phyloP scores from a whole-genome alignment of 1,284 basidiomycete genomes.

The Violaceomyces palustris region DNA sequence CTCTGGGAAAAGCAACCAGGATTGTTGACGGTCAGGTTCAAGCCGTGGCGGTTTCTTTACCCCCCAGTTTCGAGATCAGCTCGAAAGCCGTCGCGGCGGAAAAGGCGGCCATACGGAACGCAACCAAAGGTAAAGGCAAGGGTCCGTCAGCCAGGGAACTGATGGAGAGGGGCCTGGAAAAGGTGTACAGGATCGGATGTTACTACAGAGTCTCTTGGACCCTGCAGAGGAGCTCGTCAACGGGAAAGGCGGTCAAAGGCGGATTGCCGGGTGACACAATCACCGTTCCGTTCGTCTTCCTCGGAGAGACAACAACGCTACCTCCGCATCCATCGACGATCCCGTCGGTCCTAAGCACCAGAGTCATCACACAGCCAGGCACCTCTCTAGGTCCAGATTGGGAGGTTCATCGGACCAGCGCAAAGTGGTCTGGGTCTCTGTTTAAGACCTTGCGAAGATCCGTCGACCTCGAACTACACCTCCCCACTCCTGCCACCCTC shows the following conservation, averaged over 20 bases:
- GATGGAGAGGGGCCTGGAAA: constrained; percentile 34
- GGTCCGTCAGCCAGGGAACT: constrained; percentile 26
- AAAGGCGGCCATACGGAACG: constrained; percentile 25
- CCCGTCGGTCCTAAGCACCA: constrained; percentile 28
- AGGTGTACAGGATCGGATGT: constrained; percentile 44
- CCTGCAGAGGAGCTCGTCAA: constrained; percentile 7
- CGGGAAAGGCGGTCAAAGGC: constrained; percentile 14
- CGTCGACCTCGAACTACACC: constrained; percentile 38
- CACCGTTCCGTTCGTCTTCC: constrained; percentile 42
- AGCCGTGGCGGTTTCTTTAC: constrained; percentile 35
- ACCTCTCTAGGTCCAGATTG: constrained; percentile 28
- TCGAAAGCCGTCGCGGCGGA: constrained; percentile 31
- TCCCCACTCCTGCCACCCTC: constrained; percentile 22
- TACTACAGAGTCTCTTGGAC: constrained; percentile 42
- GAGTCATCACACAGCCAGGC: constrained; percentile 17
- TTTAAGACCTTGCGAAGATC: constrained; percentile 24
- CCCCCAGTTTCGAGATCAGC: constrained; percentile 44
- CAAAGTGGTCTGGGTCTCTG: constrained; percentile 40
- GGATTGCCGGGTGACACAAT: constrained; percentile 14
- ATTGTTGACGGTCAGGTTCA: constrained; percentile 41
- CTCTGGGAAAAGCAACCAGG: constrained; percentile 34
- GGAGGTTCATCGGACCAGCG: constrained; percentile 25
- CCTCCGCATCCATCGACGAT: constrained; percentile 30
- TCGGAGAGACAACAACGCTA: constrained; percentile 35
- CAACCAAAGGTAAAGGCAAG: constrained; percentile 25